Base-by-base conservation (phyloP, 306 rosid species). In the Vigna unguiculata region DNA sequence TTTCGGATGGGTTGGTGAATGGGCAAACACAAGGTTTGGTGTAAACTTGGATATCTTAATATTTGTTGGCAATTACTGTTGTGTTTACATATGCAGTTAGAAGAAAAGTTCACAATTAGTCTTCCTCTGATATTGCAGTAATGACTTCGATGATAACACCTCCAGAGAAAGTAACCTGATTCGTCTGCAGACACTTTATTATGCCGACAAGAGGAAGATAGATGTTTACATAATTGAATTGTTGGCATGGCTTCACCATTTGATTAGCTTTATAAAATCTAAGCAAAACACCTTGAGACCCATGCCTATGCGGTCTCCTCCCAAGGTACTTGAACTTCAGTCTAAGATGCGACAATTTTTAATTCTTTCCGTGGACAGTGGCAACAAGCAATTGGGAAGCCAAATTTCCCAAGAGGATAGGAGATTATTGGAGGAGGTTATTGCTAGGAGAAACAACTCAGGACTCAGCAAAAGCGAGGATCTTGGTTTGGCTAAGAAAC, bases 1-100 rank as follows among this genome's bases (percentile, higher is more conserved):
- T 49, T 96, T 91, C 21, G 99, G 99, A 60, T 89, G 99, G 90
- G 87, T 93, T 72, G 99, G 97, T 19, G 98, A 96, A 85, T 96
- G 99, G 99, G 99, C 99, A 60, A 88, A 84, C 22, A 83, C 90
- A 58, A 81, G 97, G 99, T 95, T 58, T 70, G 97, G 79, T 36
- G 45, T 53, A 57, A 63, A 60, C 60, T 66, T 22, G 67, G 46
- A 38, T 52, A 58, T 62, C 41, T 12, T 43, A 11, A 12, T 43
- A 10, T 43, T 12, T 40, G 43, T 80, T 36, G 12, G 43, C 13
- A 20, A 52, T 61, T 78, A 76, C 57, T 45, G 24, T 47, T 36
- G 38, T 48, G 12, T 71, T 65, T 41, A 7, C 52, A 6, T 4
- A 20, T 53, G 20, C 13, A 38, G 4, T 38, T 63, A 17, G 73